Evolutionary conservation across 2,329 filamentous ascomycete genomes (phyloP).

Genomic region (Aspergillus sp.): DNA sequence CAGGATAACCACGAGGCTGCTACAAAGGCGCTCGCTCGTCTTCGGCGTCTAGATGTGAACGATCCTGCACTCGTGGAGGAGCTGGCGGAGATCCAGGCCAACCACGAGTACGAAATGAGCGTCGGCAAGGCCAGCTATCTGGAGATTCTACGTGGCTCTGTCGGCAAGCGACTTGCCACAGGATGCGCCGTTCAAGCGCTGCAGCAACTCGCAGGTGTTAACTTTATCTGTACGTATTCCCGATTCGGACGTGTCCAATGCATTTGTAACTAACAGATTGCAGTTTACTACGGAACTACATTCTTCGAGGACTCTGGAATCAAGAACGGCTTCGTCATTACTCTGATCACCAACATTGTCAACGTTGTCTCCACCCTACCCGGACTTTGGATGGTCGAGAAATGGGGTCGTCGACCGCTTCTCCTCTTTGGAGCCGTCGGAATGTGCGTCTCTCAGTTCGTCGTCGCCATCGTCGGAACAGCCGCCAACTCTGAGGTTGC

Average conservation of each 20-base stretch:
- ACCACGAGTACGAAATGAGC: constrained; percentile 78
- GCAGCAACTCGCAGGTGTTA: constrained; percentile 48
- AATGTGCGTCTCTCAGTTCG: constrained; percentile 53
- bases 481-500: constrained; percentile 40
- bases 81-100: constrained; percentile 82
- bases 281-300: constrained; percentile 45
- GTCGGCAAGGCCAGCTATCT: constrained; percentile 43
- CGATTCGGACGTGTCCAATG: not conserved
- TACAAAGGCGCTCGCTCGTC: constrained; percentile 62
- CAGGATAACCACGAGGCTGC: constrained; percentile 70
- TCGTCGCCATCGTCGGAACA: constrained; percentile 55
- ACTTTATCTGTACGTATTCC: constrained; percentile 46
- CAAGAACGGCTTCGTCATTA: constrained; percentile 50
- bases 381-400: constrained; percentile 54
- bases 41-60: constrained; percentile 70
- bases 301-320: constrained; percentile 48
- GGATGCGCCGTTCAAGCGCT: constrained; percentile 45
- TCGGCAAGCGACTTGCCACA: constrained; percentile 46
- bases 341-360: constrained; percentile 53
- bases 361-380: constrained; percentile 55
- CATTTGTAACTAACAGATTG: constrained; percentile 18
- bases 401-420: constrained; percentile 53
- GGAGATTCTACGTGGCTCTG: constrained; percentile 40
- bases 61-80: constrained; percentile 76
- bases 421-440: constrained; percentile 53